Base-by-base conservation (phyloP, 768 basidiomycete genomes). In the Lactarius sp. region DNA sequence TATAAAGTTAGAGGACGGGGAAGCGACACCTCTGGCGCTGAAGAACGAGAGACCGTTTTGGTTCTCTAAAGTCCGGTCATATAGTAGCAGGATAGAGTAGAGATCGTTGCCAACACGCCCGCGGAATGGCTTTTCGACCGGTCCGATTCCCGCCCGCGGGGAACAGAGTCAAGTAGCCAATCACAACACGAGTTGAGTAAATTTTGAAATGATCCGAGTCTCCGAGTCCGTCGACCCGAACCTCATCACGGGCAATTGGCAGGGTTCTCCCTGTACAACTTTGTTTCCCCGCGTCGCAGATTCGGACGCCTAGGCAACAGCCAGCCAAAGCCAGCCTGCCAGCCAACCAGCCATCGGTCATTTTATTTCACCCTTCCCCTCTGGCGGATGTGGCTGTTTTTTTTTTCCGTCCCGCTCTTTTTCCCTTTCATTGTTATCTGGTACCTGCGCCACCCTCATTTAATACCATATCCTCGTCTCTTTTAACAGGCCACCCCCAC, bases 31-130 rank as follows among this genome's bases (percentile, higher is more conserved):
- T 18, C 76, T 96, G 34, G 77, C 83, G 10, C 75, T 94, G 68
- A 92, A 90, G 71, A 85, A 94, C 68, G 92, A 94, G 72, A 80
- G 90, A 59, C 84, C 92, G n/a, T 96, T 92, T 73, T 94, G 90
- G 86, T 97, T 97, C 75, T 94, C 92, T 47, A 94, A 90, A 74
- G 91, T 94, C 68, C 80, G 81, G 71, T 92, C 88, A 47, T 92
- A 86, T 71, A 56, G 37, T 22, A 52, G 50, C 10, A 42, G 42
- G 41, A 41, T 55, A 52, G 62, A 64, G 62, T 66, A 63, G 47
- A 6, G 36, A 62, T 71, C 22, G 53, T 33, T 56, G 47, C 14
- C 31, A 42, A 34, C 37, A 56, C 36, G 50, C 34, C 62, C 56
- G 57, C 62, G 62, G 42, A 46, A 52, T 52, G 31, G 27, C 27